A percentile compares a stretch with the other conserved stretches of the same genome.
These are phyloP conservation scores for Colletotrichum coccodes DNA, from an alignment of 2,329 filamentous ascomycete genomes.

Conservation along the genomic window DNA sequence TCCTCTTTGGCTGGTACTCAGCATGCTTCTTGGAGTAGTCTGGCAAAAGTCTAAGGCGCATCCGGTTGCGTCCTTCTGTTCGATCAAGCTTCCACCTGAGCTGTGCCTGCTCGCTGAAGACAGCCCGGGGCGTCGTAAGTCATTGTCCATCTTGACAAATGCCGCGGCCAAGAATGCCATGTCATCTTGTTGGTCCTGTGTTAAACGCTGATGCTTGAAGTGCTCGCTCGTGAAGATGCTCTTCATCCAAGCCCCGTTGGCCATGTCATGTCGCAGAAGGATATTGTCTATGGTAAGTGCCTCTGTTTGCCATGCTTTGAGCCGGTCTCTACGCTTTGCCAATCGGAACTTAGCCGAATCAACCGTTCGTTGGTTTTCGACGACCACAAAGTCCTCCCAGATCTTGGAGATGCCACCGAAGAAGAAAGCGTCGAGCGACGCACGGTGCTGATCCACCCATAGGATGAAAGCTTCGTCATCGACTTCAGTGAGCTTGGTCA, in stretches of 20 bases:
- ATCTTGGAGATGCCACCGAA: slow-evolving; percentile 81
- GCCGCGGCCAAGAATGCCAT: slow-evolving; percentile 79
- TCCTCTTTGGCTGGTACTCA: slow-evolving; percentile 87
- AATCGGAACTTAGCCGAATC: slow-evolving; percentile 79
- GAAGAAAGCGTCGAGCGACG: slow-evolving; percentile 84
- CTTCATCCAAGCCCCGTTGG: slow-evolving; percentile 91
- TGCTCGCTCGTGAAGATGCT: slow-evolving; percentile 95
- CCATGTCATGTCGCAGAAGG: slow-evolving; percentile 84
- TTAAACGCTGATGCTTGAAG: slow-evolving; percentile 86
- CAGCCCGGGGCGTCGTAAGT: slow-evolving; percentile 83
- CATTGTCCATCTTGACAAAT: slow-evolving; percentile 81
- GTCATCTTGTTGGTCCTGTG: slow-evolving; percentile 95
- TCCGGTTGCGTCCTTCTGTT: slow-evolving; percentile 94
- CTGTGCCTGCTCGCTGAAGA: slow-evolving; percentile 74
- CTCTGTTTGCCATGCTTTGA: slow-evolving; percentile 83
- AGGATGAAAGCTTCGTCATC: slow-evolving; percentile 88
- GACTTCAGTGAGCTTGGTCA: slow-evolving; percentile 83
- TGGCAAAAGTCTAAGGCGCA: slow-evolving; percentile 87
- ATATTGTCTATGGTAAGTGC: slow-evolving; percentile 75
- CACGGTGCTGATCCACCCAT: slow-evolving; percentile 87
- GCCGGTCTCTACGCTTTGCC: slow-evolving; percentile 80
- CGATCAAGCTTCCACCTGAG: slow-evolving; percentile 93
- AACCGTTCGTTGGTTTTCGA: slow-evolving; percentile 83
- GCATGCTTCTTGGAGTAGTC: slow-evolving; percentile 76
- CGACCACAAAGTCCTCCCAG: slow-evolving; percentile 88